These are phyloP conservation scores for Eimeria necatrix DNA, from an alignment of 169 alveolate genomes.

Conservation along the genomic window DNA sequence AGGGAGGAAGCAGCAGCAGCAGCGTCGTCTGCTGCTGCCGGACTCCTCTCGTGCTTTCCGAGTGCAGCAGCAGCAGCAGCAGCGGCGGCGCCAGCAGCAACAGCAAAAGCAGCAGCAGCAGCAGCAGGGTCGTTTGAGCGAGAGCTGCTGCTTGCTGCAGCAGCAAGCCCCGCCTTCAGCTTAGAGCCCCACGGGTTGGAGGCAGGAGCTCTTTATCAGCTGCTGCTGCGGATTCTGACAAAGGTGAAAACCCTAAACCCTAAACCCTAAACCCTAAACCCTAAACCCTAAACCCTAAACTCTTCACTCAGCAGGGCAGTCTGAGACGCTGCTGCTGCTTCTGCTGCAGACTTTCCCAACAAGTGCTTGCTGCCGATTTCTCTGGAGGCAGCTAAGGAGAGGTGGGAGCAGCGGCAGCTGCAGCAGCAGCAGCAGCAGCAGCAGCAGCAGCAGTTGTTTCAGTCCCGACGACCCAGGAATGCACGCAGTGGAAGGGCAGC, in stretches of 20 bases:
- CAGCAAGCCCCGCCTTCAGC: constrained; percentile 64
- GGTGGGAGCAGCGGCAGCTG: neutral
- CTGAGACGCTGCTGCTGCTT: neutral
- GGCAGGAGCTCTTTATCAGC: constrained; percentile 62
- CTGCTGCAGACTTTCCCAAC: constrained; percentile 47
- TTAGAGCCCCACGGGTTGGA: constrained; percentile 61
- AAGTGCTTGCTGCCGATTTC: neutral
- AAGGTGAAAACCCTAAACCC: no score
- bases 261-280: no score
- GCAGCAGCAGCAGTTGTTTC: neutral
- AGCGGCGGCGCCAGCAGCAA: neutral
- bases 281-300: neutral
- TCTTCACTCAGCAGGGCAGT: no score
- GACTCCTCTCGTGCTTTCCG: neutral
- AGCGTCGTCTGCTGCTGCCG: constrained; percentile 57
- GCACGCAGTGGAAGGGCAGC: neutral
- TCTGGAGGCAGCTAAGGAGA: constrained; percentile 37
- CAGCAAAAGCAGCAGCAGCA: neutral
- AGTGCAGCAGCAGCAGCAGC: constrained; percentile 11
- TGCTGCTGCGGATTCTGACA: constrained; percentile 34
- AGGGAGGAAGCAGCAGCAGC: constrained; percentile 53
- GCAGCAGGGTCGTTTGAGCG: neutral
- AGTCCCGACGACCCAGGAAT: neutral
- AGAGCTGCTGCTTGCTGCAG: constrained; percentile 32
- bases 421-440: neutral